These are phyloP conservation scores for Helotiales sp. DNA, from an alignment of 2,329 filamentous ascomycete genomes.

Conservation along the genomic window DNA sequence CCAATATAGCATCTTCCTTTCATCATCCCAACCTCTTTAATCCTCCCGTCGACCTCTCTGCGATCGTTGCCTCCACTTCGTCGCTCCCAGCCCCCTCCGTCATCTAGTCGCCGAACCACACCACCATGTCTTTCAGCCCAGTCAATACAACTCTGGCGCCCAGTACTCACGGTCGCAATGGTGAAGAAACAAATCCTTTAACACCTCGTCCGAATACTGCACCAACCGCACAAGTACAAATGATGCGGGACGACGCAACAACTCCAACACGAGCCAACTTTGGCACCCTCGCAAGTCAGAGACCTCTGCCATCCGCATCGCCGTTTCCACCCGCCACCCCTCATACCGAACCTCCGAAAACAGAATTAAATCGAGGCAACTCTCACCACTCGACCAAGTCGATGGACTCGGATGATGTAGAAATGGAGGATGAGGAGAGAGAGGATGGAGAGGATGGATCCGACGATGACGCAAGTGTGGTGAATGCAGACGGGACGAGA, in stretches of 20 bases:
- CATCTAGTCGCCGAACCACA: conserved; percentile 16
- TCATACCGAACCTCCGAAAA: conserved; percentile 42
- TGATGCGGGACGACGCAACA: conserved; percentile 48
- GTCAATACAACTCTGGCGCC: conserved; percentile 57
- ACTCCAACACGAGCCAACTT: conserved; percentile 66
- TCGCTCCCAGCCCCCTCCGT: conserved; percentile 27
- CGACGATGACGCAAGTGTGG: conserved; percentile 59
- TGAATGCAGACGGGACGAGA: conserved; percentile 63
- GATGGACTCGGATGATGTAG: conserved; percentile 66
- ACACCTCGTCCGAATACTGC: conserved; percentile 46
- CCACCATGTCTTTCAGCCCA: conserved; percentile 59
- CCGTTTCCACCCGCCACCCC: conserved; percentile 48
- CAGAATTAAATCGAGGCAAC: conserved; percentile 50
- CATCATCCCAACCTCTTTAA: conserved; percentile 22
- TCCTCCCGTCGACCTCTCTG: conserved; percentile 13
- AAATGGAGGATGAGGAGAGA: conserved; percentile 66
- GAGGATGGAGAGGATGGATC: conserved; percentile 54
- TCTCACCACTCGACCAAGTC: conserved; percentile 63
- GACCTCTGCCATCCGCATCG: conserved; percentile 52
- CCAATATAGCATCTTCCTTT: conserved; percentile 23
- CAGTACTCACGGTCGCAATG: conserved; percentile 36
- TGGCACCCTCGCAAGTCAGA: conserved; percentile 46
- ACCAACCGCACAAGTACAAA: conserved; percentile 43
- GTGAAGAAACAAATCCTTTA: conserved; percentile 55
- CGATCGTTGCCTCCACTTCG: conserved; percentile 12